Conservation (phyloP, 192 early-diverging fungal species). For the Kickxella alabastrina region DNA sequence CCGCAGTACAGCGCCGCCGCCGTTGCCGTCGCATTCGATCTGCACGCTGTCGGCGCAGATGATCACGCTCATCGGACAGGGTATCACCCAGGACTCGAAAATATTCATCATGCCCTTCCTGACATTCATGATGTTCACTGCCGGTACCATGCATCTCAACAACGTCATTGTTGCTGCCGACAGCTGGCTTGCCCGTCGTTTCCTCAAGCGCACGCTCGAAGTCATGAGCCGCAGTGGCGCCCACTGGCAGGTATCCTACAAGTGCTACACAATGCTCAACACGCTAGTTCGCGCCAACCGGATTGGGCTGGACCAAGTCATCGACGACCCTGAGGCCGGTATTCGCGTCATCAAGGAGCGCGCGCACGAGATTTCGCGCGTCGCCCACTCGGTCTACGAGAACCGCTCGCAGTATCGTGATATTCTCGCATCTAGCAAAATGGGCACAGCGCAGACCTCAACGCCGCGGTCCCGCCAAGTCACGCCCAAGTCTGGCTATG, state of each 20-base stretch:
- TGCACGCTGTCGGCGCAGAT: slow-evolving; percentile 52
- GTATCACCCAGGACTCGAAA: slow-evolving; percentile 41
- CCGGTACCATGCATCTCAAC: slow-evolving; percentile 50
- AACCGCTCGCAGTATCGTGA: slow-evolving; percentile 15
- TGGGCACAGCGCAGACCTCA: slow-evolving; percentile 7
- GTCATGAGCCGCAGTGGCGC: slow-evolving; percentile 50
- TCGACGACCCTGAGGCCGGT: slow-evolving; percentile 20
- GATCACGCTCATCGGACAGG: slow-evolving; percentile 42
- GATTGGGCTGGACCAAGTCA: slow-evolving; percentile 35
- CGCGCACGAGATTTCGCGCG: slow-evolving; percentile 14
- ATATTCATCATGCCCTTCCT: slow-evolving; percentile 51
- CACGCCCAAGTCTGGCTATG: too few relatives aligned
- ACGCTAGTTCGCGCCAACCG: slow-evolving; percentile 42
- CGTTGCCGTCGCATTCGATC: slow-evolving; percentile 45
- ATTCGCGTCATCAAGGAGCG: slow-evolving; percentile 30
- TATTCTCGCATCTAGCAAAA: slow-evolving; percentile 2
- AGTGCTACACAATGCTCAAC: slow-evolving; percentile 51
- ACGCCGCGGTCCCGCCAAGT: slow-evolving; percentile 1
- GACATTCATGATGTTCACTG: slow-evolving; percentile 52
- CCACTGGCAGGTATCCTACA: slow-evolving; percentile 51
- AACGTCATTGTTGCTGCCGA: slow-evolving; percentile 49
- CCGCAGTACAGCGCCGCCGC: slow-evolving; percentile 7
- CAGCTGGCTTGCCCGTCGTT: slow-evolving; percentile 46
- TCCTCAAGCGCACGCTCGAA: slow-evolving; percentile 49
- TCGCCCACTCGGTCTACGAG: slow-evolving; percentile 34